Percentiles rank a stretch among this genome's conserved stretches.
Evolutionary conservation across 768 basidiomycete genomes (phyloP).

Genomic region (Leccinellum luteum): DNA sequence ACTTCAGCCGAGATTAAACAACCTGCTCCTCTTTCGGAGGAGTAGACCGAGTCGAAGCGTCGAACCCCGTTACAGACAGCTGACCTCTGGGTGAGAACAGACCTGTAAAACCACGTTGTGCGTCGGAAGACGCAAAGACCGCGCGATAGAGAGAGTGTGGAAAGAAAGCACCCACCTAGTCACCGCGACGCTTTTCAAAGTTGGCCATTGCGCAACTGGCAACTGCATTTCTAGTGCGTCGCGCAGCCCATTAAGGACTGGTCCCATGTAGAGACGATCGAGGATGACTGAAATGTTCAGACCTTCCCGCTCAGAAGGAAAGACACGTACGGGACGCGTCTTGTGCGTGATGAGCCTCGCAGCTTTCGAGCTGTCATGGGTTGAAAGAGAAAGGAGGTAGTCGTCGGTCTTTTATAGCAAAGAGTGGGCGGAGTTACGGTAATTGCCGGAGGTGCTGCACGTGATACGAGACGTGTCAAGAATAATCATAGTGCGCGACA

Average conservation of each 20-base stretch:
- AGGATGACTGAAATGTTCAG: slow-evolving; percentile 30
- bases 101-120: slow-evolving; percentile 6
- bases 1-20: too few relatives aligned
- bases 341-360: slow-evolving; percentile 29
- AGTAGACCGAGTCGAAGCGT: background rate
- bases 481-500: background rate
- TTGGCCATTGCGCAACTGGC: slow-evolving; percentile 9
- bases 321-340: slow-evolving; percentile 16
- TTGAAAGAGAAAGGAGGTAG: background rate
- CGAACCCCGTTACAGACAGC: slow-evolving; percentile 2
- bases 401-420: slow-evolving; percentile 6
- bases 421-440: slow-evolving; percentile 20
- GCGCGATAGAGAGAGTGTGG: slow-evolving; percentile 21
- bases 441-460: slow-evolving; percentile 15
- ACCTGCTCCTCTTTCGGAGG: slow-evolving; percentile 3
- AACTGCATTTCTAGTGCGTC: slow-evolving; percentile 32
- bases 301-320: slow-evolving; percentile 34
- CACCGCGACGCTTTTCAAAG: slow-evolving; percentile 31
- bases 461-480: slow-evolving; percentile 18
- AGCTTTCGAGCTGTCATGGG: slow-evolving; percentile 30
- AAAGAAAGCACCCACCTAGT: slow-evolving; percentile 20
- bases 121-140: slow-evolving; percentile 12
- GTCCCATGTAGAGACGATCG: slow-evolving; percentile 30
- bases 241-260: slow-evolving; percentile 24
- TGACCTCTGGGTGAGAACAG: rapidly evolving